These are phyloP conservation scores for Mortierella sp. DNA, from an alignment of 371 early-diverging fungal species.

Conservation along the genomic window DNA sequence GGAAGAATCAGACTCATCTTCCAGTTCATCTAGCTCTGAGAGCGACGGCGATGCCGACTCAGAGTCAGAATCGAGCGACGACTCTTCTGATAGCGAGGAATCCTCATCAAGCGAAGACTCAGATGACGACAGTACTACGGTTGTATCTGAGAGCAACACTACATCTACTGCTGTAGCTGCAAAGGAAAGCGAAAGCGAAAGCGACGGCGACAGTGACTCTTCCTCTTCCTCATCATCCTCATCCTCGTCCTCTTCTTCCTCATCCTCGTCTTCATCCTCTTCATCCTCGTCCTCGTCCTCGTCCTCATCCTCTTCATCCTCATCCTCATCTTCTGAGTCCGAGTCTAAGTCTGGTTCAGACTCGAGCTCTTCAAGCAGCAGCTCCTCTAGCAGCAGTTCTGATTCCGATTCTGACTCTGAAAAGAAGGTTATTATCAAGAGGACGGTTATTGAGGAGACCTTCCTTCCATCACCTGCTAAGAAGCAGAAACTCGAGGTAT, in stretches of 20 bases:
- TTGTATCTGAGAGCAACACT: constrained; percentile 16
- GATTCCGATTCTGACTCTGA: constrained; percentile 45
- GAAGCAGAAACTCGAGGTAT: constrained; percentile 38
- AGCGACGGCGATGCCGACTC: constrained; percentile 46
- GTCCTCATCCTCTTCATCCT: constrained; percentile 43
- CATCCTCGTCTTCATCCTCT: constrained; percentile 49
- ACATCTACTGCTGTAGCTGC: not conserved
- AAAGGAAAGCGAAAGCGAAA: constrained; percentile 12
- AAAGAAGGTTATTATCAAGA: constrained; percentile 27
- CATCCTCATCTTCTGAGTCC: constrained; percentile 1
- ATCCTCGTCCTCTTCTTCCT: constrained; percentile 46
- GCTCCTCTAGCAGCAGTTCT: constrained; percentile 40
- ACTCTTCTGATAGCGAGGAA: constrained; percentile 23
- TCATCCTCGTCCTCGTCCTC: constrained; percentile 8
- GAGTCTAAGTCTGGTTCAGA: constrained; percentile 30
- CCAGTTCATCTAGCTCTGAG: constrained; percentile 31
- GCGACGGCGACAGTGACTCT: constrained; percentile 22
- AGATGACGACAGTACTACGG: constrained; percentile 14
- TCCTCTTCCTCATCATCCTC: constrained; percentile 20
- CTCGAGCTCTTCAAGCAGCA: constrained; percentile 34
- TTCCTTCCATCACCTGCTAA: constrained; percentile 23
- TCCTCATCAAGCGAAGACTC: constrained; percentile 31
- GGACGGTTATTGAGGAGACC: constrained; percentile 31
- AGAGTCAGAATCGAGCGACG: constrained; percentile 30
- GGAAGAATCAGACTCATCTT: constrained; percentile 29